Base-by-base conservation (phyloP, 768 basidiomycete genomes). In the Lentinus brumalis region DNA sequence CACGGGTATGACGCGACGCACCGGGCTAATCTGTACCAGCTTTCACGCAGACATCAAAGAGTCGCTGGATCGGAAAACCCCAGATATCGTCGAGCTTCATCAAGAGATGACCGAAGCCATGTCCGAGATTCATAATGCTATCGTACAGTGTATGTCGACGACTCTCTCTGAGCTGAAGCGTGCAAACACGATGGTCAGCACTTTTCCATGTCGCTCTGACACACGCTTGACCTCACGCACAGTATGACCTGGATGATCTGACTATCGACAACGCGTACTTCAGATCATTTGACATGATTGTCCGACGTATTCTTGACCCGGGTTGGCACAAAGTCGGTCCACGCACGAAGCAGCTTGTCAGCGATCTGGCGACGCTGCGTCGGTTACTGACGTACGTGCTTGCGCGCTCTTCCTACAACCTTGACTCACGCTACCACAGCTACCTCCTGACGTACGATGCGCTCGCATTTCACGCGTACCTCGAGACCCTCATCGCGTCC, bases 271-370 rank as follows among this genome's bases (percentile, higher is more conserved):
- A 91, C 67, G 93, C 95, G 0, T 95, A 98, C 67, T 98, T 98
- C 73, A 86, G 87, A 38, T 93, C 91, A 1, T 99, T 98, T 69
- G 96, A 98, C 69, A 76, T 83, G 18, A 82, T 96, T 52, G 94
- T 98, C 2, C 86, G 96, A 3, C 84, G 86, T 35, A 94, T 96
- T 68, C 83, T 98, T 8, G 94, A 97, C 72, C 83, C 94, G 0
- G 89, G 97, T 7, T 98, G 97, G 96, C 95, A 98, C 74, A 93
- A 94, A 75, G 96, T 96, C 30, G 94, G 94, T 0, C 87, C 92
- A 1, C 89, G 85, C 61, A 98, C 96, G 5, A 94, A 92, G 67
- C 92, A 95, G 61, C 84, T 98, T 11, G 94, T 98, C 9, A 84
- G 81, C 53, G 96, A 98, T 71, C 83, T 99, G 16, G 87, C 90